A percentile compares a stretch with the other conserved stretches of the same genome.
Conservation (phyloP, 345 rosid genomes). For the Clausena lansium region DNA sequence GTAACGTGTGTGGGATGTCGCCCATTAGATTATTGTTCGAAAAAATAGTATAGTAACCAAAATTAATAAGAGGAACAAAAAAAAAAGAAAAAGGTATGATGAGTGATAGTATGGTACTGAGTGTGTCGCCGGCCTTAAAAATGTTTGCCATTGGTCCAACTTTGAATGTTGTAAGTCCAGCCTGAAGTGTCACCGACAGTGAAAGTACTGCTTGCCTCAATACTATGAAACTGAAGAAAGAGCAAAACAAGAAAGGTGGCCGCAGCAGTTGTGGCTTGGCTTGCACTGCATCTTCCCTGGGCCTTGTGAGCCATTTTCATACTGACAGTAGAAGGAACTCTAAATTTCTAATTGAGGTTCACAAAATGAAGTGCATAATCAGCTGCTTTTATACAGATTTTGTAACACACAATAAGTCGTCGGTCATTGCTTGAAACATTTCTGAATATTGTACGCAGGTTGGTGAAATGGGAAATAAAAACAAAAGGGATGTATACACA, state of each 20-base stretch:
- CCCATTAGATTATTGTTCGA: background rate
- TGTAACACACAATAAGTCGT: background rate
- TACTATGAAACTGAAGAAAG: background rate
- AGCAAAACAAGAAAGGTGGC: background rate
- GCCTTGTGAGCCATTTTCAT: conserved; percentile 5
- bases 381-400: background rate
- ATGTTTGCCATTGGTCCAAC: conserved; percentile 21
- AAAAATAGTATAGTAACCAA: no score
- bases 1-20: no score
- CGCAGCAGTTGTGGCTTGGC: background rate
- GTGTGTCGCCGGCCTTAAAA: conserved; percentile 26
- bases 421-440: no score
- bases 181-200: conserved; percentile 29
- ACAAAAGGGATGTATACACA: no score
- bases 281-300: conserved; percentile 20
- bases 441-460: no score
- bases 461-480: no score
- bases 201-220: background rate
- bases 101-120: conserved; percentile 2
- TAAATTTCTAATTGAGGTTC: background rate
- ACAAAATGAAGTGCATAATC: background rate
- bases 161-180: conserved; percentile 24
- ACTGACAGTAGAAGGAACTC: background rate
- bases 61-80: background rate
- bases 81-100: no score